Base-by-base conservation (phyloP, 2,329 filamentous ascomycete species). In the Scopulariopsis brevicaulis region DNA sequence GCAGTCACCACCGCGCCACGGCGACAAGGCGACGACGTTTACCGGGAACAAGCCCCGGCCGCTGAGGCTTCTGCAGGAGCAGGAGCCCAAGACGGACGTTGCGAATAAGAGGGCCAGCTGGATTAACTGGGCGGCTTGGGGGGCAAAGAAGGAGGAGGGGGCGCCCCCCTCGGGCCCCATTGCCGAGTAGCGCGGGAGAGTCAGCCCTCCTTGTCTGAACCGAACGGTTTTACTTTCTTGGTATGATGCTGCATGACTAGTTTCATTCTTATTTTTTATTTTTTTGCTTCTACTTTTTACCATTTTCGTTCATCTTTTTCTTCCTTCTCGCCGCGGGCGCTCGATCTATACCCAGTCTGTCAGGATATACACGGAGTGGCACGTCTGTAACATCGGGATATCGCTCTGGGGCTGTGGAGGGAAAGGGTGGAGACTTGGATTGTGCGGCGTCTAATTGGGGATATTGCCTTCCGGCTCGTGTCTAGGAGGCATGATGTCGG, bases 61-160 rank as follows among this genome's bases (percentile, higher is more conserved):
- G 7, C 75, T 99, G 63, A 81, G 93, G 18, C 78, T 99, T 34
- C 91, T 97, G 53, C 89, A 94, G 71, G 90, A 96, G 73, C 86
- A 86, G 63, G 80, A 82, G 55, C 68, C 67, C 2, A 71, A 75
- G 60, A 76, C 77, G 64, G 68, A 69, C 22, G 70, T 75, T 56
- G 70, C 67, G 35, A 80, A 79, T 65, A 86, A 86, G 74, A 74
- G 84, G 54, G 74, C 77, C 22, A 86, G 82, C 69, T 87, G 84
- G 84, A 79, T 85, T 59, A 82, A 82, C 14, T 85, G 83, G 82
- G 74, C 63, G 12, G 69, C 66, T 32, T 71, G 69, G 67, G 76
- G 74, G 67, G 68, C 66, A 28, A 78, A 77, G 71, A 81, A 80
- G 70, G 78, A 82, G 55, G 78, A 79, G 11, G 55, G 54, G 15